Evolutionary conservation across 2,329 filamentous ascomycete species (phyloP), one percentile per base, ranked within the genome.

Genomic region (Microdochium bolleyi): DNA sequence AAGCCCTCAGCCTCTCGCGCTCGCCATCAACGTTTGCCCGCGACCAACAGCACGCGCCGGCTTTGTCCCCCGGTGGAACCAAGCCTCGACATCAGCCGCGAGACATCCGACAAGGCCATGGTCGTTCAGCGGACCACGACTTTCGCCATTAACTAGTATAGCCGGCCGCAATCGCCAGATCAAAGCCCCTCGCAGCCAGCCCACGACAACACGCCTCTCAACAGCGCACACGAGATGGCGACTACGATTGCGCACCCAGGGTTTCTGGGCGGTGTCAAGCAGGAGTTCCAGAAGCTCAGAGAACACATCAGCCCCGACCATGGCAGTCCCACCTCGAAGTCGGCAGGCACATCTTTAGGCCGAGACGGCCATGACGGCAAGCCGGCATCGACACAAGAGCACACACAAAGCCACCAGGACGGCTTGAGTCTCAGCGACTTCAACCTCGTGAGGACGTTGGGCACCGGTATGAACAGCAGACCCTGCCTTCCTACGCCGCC

Each of bases 361-460:
- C 13, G 41, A 13, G 41, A 19, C 21, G 41, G 22, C 14, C 13
- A 8, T 7, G 41, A 46, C 21, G 16, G 16, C 4, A 16, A 46
- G 9, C 9, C 13, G 19, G 5, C 41, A 46, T 19, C 16, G 7
- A 21, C 9, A 11, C 16, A 46, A 46, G 16, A 19, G 9, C 16
- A 46, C 7, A 11, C 9, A 7, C 16, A 21, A 19, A 22, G 9
- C 13, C 14, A 13, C 16, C 41, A 46, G 13, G 41, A 67, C 58
- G 64, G 66, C 54, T 63, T 77, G 38, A 65, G 68, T 48, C 64
- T 76, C 54, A 71, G 77, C 55, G 85, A 91, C 71, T 92, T 92
- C 65, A 76, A 82, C 55, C 76, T 88, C 50, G 77, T 92, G 58
- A 84, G 88, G 67, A 92, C 88, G 13, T 72, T 92, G 57, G 88